These are phyloP conservation scores for Wickerhamiella brachini DNA, from an alignment of 805 yeast species.

Conservation along the genomic window DNA sequence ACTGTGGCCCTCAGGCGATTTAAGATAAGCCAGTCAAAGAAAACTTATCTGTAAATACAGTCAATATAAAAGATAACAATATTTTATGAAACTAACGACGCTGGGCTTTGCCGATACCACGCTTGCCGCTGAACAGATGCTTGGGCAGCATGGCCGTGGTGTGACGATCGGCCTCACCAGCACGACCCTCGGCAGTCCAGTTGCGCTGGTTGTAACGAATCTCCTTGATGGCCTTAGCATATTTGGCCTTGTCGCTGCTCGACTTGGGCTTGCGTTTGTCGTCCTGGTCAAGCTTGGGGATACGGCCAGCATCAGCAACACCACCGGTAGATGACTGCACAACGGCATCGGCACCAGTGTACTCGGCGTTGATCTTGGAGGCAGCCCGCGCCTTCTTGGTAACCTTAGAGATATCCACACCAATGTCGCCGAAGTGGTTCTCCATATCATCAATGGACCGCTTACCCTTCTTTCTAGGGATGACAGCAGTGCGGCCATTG, in stretches of 20 bases:
- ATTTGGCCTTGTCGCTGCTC: constrained; percentile 35
- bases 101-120: constrained; percentile 89
- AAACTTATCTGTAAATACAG: background rate
- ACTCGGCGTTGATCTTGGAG: constrained; percentile 27
- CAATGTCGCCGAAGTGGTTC: constrained; percentile 75
- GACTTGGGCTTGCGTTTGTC: constrained; percentile 38
- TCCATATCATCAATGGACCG: constrained; percentile 64
- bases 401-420: constrained; percentile 68
- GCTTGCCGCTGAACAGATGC: constrained; percentile 91
- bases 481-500: constrained; percentile 78
- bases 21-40: background rate
- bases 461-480: constrained; percentile 67
- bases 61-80: background rate
- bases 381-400: constrained; percentile 35
- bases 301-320: constrained; percentile 25
- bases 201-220: constrained; percentile 85
- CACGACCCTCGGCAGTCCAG: constrained; percentile 81
- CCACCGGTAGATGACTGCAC: constrained; percentile 37
- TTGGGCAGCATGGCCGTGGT: constrained; percentile 73
- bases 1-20: too few relatives aligned
- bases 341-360: constrained; percentile 67
- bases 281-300: constrained; percentile 60
- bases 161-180: constrained; percentile 94
- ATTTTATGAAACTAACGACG: constrained; percentile 45
- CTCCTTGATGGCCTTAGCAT: constrained; percentile 76